Base-by-base conservation (phyloP, 305 asterid species). In the Stenogyne calaminthoides region DNA sequence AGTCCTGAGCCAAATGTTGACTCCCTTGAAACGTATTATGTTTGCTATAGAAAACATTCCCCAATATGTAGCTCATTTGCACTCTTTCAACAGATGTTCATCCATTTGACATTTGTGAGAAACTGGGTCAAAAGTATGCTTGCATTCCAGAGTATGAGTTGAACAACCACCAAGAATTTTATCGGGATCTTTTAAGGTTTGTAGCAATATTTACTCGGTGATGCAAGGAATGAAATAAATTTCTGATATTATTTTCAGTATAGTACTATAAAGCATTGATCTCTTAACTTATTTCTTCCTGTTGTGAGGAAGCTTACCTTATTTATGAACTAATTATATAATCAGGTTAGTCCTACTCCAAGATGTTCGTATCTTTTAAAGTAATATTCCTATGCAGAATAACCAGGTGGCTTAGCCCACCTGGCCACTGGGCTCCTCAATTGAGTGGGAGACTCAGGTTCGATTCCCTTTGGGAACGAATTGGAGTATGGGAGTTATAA, bases 111-210 rank as follows among this genome's bases (percentile, higher is more conserved):
- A 85, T 95, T 72, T 93, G 99, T 70, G 88, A 81, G 86, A 95
- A 95, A 82, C 85, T 95, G 90, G 92, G 98, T 69, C 80, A 81
- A 20, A 95, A 95, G 83, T 95, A 95, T 77, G 88, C 88, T 76
- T 85, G 95, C 78, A 62, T 86, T 77, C 90, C 96, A 2, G 87
- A 84, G 71, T 57, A 67, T 67, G 97, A 93, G 69, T 81, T 93
- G 83, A 86, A 85, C 87, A 89, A 87, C 77, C 73, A 72, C 78
- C 86, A 71, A 58, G 90, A 91, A 69, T 91, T 95, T 71, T 95
- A 86, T 78, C 87, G 44, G 69, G 99, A 95, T 85, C 96, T 93
- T 77, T 89, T 95, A 76, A 95, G 98, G 99, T 95, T 80, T 60
- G 77, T 73, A 46, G 32, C 27, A 65, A 44, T 61, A 67, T 56